These are phyloP conservation scores for Oryza coarctata DNA, from an alignment of 176 grass and related monocot genomes.

Conservation along the genomic window DNA sequence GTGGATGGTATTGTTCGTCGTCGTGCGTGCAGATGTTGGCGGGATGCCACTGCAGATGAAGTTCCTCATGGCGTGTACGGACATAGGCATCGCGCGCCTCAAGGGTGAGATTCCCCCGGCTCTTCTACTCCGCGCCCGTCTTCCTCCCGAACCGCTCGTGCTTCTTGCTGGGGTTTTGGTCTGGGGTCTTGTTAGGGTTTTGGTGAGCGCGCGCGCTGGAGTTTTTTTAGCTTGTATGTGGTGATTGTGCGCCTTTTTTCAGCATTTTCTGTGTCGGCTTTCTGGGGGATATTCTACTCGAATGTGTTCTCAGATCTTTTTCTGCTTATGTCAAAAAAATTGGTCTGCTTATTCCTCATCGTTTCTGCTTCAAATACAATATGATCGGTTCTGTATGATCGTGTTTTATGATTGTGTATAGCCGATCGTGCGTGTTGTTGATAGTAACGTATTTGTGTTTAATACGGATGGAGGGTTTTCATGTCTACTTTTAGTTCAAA, in stretches of 20 bases:
- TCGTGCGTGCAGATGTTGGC: neutral
- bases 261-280: neutral
- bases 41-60: neutral
- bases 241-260: neutral
- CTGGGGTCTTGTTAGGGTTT: neutral
- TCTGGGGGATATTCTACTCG: neutral
- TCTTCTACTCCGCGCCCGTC: neutral
- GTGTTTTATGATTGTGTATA: neutral
- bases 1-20: neutral
- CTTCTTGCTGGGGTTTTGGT: neutral
- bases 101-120: slow-evolving; percentile 11
- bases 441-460: neutral
- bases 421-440: neutral
- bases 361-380: neutral
- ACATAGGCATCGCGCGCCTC: slow-evolving; percentile 11
- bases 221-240: neutral
- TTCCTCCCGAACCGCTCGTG: neutral
- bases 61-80: slow-evolving; percentile 18
- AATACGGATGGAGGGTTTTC: neutral
- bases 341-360: neutral
- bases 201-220: neutral
- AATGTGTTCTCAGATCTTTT: neutral
- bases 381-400: neutral
- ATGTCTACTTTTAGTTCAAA: neutral
- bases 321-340: neutral